phyloP scores from a whole-genome alignment of 345 rosid species.

The Kandelia obovata region DNA sequence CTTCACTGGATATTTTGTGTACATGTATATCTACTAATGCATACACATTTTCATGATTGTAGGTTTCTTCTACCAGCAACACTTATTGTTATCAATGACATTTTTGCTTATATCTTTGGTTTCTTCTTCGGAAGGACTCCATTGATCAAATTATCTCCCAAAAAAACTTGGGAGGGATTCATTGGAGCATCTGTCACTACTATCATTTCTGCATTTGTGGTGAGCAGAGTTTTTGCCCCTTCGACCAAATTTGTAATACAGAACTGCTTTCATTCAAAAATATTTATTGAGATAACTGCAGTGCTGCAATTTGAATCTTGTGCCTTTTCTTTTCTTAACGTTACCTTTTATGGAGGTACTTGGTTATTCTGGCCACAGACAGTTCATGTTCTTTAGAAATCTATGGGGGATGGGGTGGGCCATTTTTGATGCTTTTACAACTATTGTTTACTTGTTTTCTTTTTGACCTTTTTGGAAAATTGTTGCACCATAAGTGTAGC shows the following conservation, averaged over 20 bases:
- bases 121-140: constrained; percentile 99
- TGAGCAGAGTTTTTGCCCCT: constrained; percentile 29
- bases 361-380: no score
- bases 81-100: constrained; percentile 90
- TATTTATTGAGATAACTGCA: neutral
- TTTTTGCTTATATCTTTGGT: constrained; percentile 79
- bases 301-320: neutral
- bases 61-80: constrained; percentile 99
- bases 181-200: constrained; percentile 92
- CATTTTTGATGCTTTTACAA: no score
- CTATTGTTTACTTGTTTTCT: no score
- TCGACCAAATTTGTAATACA: neutral
- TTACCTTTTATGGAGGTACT: neutral
- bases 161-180: constrained; percentile 99
- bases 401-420: no score
- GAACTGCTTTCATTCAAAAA: neutral
- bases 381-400: no score
- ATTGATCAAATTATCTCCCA: constrained; percentile 89
- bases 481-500: no score
- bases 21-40: constrained; percentile 1
- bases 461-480: no score
- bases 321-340: neutral
- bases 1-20: neutral
- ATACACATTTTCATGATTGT: constrained; percentile 13
- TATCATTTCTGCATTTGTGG: constrained; percentile 84